These are phyloP conservation scores for Candida manassasensis DNA, from an alignment of 805 yeast species.

Conservation along the genomic window DNA sequence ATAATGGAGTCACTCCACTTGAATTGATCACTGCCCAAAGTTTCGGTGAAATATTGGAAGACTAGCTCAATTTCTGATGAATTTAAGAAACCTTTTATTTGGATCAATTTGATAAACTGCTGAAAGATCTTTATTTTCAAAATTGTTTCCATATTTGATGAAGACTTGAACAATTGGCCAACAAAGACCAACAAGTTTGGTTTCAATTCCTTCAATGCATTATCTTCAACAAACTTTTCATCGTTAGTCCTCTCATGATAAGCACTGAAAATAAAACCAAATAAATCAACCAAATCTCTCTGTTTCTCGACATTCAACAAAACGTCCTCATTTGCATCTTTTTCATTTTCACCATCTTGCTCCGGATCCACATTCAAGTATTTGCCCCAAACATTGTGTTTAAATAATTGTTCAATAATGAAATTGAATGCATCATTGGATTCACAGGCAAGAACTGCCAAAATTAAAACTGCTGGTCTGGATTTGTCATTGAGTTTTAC, in stretches of 20 bases:
- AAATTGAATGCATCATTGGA: slow-evolving; percentile 43
- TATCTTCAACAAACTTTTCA: slow-evolving; percentile 15
- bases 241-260: slow-evolving; percentile 24
- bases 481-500: slow-evolving; percentile 47
- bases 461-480: slow-evolving; percentile 58
- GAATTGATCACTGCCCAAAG: slow-evolving; percentile 43
- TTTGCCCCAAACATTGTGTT: slow-evolving; percentile 41
- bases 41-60: slow-evolving; percentile 61
- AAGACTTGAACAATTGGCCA: slow-evolving; percentile 63
- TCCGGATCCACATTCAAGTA: slow-evolving; percentile 21
- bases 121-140: slow-evolving; percentile 62
- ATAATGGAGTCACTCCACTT: slow-evolving; percentile 46
- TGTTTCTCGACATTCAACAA: slow-evolving; percentile 50
- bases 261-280: slow-evolving; percentile 53
- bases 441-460: slow-evolving; percentile 52
- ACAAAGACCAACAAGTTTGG: slow-evolving; percentile 66
- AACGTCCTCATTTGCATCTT: slow-evolving; percentile 18
- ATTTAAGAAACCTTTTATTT: slow-evolving; percentile 45
- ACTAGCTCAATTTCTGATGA: slow-evolving; percentile 56
- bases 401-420: slow-evolving; percentile 34
- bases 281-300: slow-evolving; percentile 52
- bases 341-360: slow-evolving; percentile 8
- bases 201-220: slow-evolving; percentile 44
- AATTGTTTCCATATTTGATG: slow-evolving; percentile 65
- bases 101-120: slow-evolving; percentile 55